Percentiles rank a stretch among this genome's conserved stretches.
phyloP scores from a whole-genome alignment of 2,329 filamentous ascomycete genomes.

The Fusarium pininemorale region DNA sequence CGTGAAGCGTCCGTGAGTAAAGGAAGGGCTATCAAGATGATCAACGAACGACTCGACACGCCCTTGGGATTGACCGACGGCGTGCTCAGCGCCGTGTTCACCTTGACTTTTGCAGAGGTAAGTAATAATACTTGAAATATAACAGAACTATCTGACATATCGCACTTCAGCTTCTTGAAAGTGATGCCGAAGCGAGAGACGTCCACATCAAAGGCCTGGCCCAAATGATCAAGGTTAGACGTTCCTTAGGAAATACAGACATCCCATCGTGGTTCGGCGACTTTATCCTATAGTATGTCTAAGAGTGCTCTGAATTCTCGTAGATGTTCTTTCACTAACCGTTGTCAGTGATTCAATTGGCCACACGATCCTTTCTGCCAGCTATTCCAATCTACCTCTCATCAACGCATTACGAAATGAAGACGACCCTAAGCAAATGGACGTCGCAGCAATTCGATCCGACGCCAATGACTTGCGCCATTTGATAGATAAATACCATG shows the following conservation, averaged over 20 bases:
- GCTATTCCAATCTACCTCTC: slow-evolving; percentile 13
- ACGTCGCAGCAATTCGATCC: slow-evolving; percentile 1
- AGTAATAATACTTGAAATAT: rapidly evolving
- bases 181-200: slow-evolving; percentile 5
- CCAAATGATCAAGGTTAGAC: slow-evolving; percentile 16
- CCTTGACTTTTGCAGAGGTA: slow-evolving; percentile 26
- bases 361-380: neutral
- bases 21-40: slow-evolving; percentile 18
- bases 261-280: slow-evolving; percentile 10
- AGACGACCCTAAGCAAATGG: neutral
- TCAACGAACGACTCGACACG: slow-evolving; percentile 19
- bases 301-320: rapidly evolving
- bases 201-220: slow-evolving; percentile 23
- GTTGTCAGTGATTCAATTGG: slow-evolving; percentile 20
- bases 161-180: slow-evolving; percentile 17
- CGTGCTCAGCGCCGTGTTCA: slow-evolving; percentile 35
- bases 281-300: slow-evolving; percentile 3
- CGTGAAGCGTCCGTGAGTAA: neutral
- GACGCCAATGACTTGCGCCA: neutral
- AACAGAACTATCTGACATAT: rapidly evolving
- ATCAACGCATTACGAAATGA: slow-evolving; percentile 20
- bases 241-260: neutral
- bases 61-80: slow-evolving; percentile 20
- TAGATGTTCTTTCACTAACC: rapidly evolving
- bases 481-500: neutral